These are phyloP conservation scores for Dictyostelium discoideum DNA, from an alignment of 78 protist genomes.

Conservation along the genomic window DNA sequence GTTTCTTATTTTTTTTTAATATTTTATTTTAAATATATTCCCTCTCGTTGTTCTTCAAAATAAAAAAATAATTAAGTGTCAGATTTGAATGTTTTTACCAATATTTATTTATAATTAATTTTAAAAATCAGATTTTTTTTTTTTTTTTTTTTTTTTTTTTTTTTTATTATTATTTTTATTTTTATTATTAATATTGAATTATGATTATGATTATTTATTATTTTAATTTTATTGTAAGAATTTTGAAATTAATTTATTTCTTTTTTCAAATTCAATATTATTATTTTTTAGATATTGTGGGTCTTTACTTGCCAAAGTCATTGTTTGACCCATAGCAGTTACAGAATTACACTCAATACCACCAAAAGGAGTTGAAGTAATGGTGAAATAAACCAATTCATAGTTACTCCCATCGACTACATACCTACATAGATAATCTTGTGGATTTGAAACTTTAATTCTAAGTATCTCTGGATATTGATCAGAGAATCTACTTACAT, in stretches of 20 bases:
- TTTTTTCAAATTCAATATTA: not conserved
- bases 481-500: conserved; percentile 2
- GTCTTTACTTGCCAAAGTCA: conserved; percentile 4
- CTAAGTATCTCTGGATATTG: conserved; percentile 44
- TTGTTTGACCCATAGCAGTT: conserved; percentile 59
- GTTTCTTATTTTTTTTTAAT: too few species aligned
- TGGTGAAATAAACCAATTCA: conserved; percentile 53
- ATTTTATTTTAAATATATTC: too few species aligned
- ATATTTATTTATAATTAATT: too few species aligned
- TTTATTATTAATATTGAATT: not conserved
- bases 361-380: not conserved
- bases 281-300: not conserved
- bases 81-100: too few species aligned
- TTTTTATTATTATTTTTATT: not conserved
- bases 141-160: not conserved
- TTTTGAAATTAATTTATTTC: not conserved
- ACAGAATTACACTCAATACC: not conserved
- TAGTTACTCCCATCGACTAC: conserved; percentile 38
- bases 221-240: not conserved
- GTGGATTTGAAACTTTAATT: conserved; percentile 1
- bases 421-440: not conserved
- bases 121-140: too few species aligned
- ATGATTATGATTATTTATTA: too few species aligned
- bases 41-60: too few species aligned
- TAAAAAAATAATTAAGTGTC: too few species aligned